Conservation (phyloP, 140 eudicot genomes). For the Senecio squalidus region DNA sequence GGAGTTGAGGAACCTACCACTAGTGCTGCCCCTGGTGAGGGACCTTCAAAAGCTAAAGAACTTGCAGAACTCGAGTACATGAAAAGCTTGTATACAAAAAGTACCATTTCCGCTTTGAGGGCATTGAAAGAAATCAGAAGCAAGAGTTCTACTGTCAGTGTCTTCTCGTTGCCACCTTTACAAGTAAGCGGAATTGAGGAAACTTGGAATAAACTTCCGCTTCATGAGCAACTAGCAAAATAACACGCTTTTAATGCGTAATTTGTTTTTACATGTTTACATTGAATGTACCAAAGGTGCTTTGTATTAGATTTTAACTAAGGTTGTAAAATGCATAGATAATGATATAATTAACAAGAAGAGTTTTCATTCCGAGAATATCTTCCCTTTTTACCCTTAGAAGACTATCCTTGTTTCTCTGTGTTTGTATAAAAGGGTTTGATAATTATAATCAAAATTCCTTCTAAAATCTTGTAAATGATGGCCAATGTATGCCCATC, state of each 20-base stretch:
- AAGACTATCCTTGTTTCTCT: not conserved
- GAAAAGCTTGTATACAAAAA: constrained; percentile 66
- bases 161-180: constrained; percentile 63
- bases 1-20: constrained; percentile 20
- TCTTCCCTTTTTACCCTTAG: not conserved
- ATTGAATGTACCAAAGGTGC: constrained; percentile 18
- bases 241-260: constrained; percentile 9
- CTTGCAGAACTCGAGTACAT: constrained; percentile 60
- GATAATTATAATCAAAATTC: not conserved
- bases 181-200: constrained; percentile 52
- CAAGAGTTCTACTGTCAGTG: constrained; percentile 61
- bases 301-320: constrained; percentile 30
- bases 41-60: constrained; percentile 38
- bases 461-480: not conserved
- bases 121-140: constrained; percentile 58
- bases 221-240: constrained; percentile 54
- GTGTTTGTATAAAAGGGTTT: constrained; percentile 2
- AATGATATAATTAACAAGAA: constrained; percentile 17
- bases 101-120: constrained; percentile 59
- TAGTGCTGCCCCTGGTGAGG: constrained; percentile 18
- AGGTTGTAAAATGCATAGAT: constrained; percentile 31
- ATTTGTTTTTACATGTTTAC: constrained; percentile 7
- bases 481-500: not conserved
- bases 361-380: constrained; percentile 9
- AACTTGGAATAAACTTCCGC: constrained; percentile 57